Conservation (phyloP, 176 grass and related monocot genomes). For the Zea luxurians region DNA sequence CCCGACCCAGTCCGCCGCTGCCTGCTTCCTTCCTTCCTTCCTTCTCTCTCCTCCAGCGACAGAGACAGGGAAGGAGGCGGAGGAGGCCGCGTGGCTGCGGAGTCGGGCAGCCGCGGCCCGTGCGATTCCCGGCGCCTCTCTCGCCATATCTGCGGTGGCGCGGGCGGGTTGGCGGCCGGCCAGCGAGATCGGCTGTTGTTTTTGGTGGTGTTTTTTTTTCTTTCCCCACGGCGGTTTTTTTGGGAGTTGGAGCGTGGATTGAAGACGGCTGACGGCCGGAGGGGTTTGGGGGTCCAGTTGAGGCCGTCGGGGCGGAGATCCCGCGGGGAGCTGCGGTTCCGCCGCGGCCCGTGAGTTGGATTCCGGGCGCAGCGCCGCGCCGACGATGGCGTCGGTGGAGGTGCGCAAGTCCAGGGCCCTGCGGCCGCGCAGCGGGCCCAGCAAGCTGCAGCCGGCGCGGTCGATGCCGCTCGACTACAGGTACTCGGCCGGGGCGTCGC, state of each 20-base stretch:
- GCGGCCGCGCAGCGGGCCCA: constrained; percentile 44
- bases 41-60: constrained; percentile 31
- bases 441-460: constrained; percentile 58
- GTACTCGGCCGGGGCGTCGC: constrained; percentile 16
- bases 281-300: constrained; percentile 26
- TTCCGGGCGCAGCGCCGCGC: constrained; percentile 13
- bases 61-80: constrained; percentile 18
- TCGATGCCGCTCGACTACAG: constrained; percentile 71
- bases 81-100: not conserved
- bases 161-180: not conserved
- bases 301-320: constrained; percentile 40
- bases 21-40: not conserved
- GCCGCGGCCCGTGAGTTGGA: constrained; percentile 15
- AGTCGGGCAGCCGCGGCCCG: constrained; percentile 13
- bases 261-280: not conserved
- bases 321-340: constrained; percentile 3
- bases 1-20: not conserved
- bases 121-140: not conserved
- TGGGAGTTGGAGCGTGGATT: constrained; percentile 32
- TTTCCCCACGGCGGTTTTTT: constrained; percentile 17
- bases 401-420: constrained; percentile 62
- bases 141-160: constrained; percentile 5
- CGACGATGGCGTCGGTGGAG: constrained; percentile 75
- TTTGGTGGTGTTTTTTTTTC: not conserved
- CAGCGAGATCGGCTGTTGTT: constrained; percentile 30